Evolutionary conservation across 1,139 yeast genomes (phyloP).

Genomic region (Yamadazyma kanchanaburiensis): DNA sequence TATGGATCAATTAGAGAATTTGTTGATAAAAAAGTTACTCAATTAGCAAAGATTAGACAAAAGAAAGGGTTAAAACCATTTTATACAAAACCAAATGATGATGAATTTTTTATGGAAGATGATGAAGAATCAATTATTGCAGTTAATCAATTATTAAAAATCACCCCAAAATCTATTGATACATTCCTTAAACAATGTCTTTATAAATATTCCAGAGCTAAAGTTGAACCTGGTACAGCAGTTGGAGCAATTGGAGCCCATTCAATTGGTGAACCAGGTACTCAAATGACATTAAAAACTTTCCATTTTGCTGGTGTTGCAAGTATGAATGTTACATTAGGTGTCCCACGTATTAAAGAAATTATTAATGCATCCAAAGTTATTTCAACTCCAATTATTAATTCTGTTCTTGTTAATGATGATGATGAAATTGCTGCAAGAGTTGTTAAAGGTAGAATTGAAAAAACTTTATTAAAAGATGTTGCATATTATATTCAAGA

Average conservation of each 20-base stretch:
- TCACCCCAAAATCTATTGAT: constrained; percentile 58
- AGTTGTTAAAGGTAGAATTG: constrained; percentile 96
- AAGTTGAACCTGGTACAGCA: constrained; percentile 98
- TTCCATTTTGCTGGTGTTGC: constrained; percentile 99
- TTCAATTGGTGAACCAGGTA: constrained; percentile 98
- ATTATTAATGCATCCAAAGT: constrained; percentile 95
- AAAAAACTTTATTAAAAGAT: constrained; percentile 84
- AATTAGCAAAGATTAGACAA: constrained; percentile 56
- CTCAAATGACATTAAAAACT: constrained; percentile 97
- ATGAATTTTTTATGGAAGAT: constrained; percentile 35
- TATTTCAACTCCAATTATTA: constrained; percentile 95
- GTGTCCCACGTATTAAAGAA: constrained; percentile 99
- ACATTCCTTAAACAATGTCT: constrained; percentile 76
- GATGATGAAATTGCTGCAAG: constrained; percentile 97
- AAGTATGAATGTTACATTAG: constrained; percentile 96
- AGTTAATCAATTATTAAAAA: constrained; percentile 71
- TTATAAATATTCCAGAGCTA: constrained; percentile 80
- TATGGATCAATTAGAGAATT: constrained; percentile 71
- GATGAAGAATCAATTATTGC: constrained; percentile 47
- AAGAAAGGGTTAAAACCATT: constrained; percentile 41
- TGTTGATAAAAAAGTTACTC: constrained; percentile 52
- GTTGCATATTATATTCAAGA: constrained; percentile 89
- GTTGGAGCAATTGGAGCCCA: constrained; percentile 99
- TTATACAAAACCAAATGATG: constrained; percentile 37
- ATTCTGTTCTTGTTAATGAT: constrained; percentile 89